Percentiles rank a stretch among this genome's conserved stretches.
These are phyloP conservation scores for Wallemia hederae DNA, from an alignment of 1,284 basidiomycete genomes.

Conservation along the genomic window DNA sequence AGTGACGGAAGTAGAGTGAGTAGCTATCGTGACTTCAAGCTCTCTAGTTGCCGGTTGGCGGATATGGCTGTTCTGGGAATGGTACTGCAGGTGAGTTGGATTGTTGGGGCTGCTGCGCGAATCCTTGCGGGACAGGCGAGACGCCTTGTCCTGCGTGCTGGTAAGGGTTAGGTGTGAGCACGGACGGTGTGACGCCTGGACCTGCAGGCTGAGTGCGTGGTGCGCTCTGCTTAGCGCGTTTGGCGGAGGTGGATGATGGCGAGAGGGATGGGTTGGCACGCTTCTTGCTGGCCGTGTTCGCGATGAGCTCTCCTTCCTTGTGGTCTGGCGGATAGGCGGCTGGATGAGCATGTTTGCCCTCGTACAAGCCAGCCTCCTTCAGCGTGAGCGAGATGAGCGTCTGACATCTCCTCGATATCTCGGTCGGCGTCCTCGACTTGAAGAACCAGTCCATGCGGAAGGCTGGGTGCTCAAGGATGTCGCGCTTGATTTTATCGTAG, in stretches of 20 bases:
- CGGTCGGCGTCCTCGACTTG: conserved; percentile 72
- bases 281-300: background rate
- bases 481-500: conserved; percentile 84
- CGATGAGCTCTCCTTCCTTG: background rate
- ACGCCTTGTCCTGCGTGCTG: too few relatives aligned
- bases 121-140: too few relatives aligned
- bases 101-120: background rate
- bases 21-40: too few relatives aligned
- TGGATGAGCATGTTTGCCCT: background rate
- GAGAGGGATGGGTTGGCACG: background rate
- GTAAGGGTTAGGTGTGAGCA: background rate
- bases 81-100: background rate
- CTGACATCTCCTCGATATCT: conserved; percentile 64
- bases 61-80: background rate
- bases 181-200: background rate
- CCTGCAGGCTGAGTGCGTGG: background rate
- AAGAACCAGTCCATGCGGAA: conserved; percentile 99
- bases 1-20: too few relatives aligned
- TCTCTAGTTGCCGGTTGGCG: too few relatives aligned
- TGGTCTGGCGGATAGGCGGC: background rate
- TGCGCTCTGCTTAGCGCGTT: background rate
- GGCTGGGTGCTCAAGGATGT: conserved; percentile 82
- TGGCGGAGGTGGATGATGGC: background rate
- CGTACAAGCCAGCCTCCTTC: conserved; percentile 26
- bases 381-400: conserved; percentile 71